Conservation (phyloP, 768 basidiomycete genomes). For the Mycena belliarum region DNA sequence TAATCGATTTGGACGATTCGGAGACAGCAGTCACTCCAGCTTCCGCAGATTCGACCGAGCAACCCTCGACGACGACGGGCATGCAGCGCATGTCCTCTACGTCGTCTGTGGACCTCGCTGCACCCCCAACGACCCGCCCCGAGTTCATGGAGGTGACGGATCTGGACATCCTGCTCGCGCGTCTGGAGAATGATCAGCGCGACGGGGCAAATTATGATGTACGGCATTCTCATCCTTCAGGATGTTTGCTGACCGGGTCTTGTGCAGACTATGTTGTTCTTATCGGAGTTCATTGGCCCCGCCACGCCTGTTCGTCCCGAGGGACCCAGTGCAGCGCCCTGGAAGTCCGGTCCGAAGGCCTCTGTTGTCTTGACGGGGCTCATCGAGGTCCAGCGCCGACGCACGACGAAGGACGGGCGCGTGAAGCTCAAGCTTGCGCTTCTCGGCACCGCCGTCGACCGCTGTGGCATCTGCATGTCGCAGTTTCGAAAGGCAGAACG, state of each 20-base stretch:
- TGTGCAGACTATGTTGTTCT: slow-evolving; percentile 50
- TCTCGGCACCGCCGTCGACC: slow-evolving; percentile 62
- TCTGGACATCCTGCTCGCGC: slow-evolving; percentile 61
- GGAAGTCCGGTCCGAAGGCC: slow-evolving; percentile 11
- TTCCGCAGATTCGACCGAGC: neutral
- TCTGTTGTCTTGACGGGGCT: slow-evolving; percentile 29
- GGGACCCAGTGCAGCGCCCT: neutral
- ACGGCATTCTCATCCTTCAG: slow-evolving; percentile 26
- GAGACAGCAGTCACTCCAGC: neutral
- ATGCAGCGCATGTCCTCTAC: slow-evolving; percentile 16
- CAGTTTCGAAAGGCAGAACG: slow-evolving; percentile 64
- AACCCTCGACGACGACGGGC: slow-evolving; percentile 1
- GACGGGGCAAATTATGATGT: slow-evolving; percentile 69
- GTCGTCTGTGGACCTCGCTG: slow-evolving; percentile 12
- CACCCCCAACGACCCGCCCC: slow-evolving; percentile 10
- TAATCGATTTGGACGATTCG: slow-evolving; percentile 56
- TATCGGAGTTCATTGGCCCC: slow-evolving; percentile 60
- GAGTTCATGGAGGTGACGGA: slow-evolving; percentile 51
- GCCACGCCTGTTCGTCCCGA: neutral
- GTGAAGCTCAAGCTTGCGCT: slow-evolving; percentile 70
- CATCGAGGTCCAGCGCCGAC: slow-evolving; percentile 59
- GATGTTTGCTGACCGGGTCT: neutral
- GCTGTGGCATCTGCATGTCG: slow-evolving; percentile 72
- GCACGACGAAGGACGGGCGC: slow-evolving; percentile 63
- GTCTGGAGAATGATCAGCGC: slow-evolving; percentile 45